A percentile compares a stretch with the other conserved stretches of the same genome.
phyloP scores from a whole-genome alignment of 1,284 basidiomycete genomes.

The Thelephora terrestris region DNA sequence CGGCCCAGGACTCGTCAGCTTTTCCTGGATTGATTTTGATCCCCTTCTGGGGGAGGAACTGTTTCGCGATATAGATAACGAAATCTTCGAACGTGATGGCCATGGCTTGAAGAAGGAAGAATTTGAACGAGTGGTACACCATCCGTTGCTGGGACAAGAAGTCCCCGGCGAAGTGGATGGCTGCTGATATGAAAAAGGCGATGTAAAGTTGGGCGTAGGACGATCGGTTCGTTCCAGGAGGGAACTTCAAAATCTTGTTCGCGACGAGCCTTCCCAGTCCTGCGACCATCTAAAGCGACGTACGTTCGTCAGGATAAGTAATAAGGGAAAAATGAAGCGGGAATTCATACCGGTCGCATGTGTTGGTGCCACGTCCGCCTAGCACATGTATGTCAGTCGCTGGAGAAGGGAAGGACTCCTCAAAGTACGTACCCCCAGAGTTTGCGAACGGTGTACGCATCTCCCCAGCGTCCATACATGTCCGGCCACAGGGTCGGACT shows the following conservation, averaged over 20 bases:
- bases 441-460: conserved; percentile 25
- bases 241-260: conserved; percentile 10
- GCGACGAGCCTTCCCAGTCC: conserved; percentile 13
- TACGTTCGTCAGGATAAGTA: background rate
- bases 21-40: conserved; percentile 1
- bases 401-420: background rate
- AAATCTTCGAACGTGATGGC: conserved; percentile 22
- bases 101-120: conserved; percentile 21
- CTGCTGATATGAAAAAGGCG: conserved; percentile 22
- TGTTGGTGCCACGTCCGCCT: conserved; percentile 26
- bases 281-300: conserved; percentile 11
- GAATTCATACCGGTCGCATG: conserved; percentile 14
- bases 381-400: background rate
- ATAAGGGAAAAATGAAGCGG: background rate
- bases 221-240: conserved; percentile 14
- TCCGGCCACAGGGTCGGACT: conserved; percentile 25
- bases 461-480: conserved; percentile 22
- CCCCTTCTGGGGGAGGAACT: background rate
- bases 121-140: conserved; percentile 14
- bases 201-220: conserved; percentile 24
- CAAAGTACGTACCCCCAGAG: conserved; percentile 27
- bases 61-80: conserved; percentile 10
- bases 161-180: conserved; percentile 19
- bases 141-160: conserved; percentile 9
- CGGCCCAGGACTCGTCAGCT: no score